phyloP scores from a whole-genome alignment of 768 basidiomycete species.

The Trametes maxima region DNA sequence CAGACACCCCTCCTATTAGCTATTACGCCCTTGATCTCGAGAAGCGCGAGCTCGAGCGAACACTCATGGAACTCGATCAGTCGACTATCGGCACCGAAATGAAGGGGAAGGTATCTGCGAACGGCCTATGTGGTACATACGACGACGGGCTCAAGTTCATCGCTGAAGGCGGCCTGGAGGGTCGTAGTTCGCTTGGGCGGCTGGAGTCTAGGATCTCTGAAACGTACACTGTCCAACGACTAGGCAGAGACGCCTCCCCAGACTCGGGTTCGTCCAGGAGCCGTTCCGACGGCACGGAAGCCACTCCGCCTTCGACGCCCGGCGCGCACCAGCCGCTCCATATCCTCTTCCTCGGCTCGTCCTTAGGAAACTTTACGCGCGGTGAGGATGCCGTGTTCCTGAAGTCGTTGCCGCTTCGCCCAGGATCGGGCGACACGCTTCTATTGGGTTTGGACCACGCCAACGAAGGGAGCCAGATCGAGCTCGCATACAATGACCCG shows the following conservation, averaged over 20 bases:
- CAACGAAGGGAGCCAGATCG: conserved; percentile 68
- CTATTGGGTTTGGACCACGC: conserved; percentile 91
- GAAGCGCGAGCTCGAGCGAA: conserved; percentile 79
- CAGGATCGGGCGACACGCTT: conserved; percentile 77
- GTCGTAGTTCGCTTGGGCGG: conserved; percentile 20
- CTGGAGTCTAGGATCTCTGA: conserved; percentile 15
- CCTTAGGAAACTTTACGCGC: conserved; percentile 87
- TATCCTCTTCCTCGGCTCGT: conserved; percentile 89
- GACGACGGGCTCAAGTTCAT: conserved; percentile 86
- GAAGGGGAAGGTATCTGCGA: conserved; percentile 71
- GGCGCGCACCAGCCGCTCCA: conserved; percentile 62
- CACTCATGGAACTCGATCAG: conserved; percentile 63
- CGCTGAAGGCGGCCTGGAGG: conserved; percentile 59
- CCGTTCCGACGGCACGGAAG: conserved; percentile 21
- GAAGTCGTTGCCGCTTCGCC: conserved; percentile 71
- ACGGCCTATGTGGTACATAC: conserved; percentile 91
- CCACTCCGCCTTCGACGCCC: conserved; percentile 49
- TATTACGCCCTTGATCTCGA: conserved; percentile 96
- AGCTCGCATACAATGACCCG: conserved; percentile 84
- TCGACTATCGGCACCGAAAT: conserved; percentile 66
- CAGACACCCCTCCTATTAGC: conserved; percentile 54
- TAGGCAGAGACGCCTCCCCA: conserved; percentile 40
- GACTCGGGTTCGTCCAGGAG: conserved; percentile 34
- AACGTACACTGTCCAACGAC: conserved; percentile 20
- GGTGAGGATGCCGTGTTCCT: conserved; percentile 74